These are phyloP conservation scores for Pisolithus albus DNA, from an alignment of 768 basidiomycete species.

Conservation along the genomic window DNA sequence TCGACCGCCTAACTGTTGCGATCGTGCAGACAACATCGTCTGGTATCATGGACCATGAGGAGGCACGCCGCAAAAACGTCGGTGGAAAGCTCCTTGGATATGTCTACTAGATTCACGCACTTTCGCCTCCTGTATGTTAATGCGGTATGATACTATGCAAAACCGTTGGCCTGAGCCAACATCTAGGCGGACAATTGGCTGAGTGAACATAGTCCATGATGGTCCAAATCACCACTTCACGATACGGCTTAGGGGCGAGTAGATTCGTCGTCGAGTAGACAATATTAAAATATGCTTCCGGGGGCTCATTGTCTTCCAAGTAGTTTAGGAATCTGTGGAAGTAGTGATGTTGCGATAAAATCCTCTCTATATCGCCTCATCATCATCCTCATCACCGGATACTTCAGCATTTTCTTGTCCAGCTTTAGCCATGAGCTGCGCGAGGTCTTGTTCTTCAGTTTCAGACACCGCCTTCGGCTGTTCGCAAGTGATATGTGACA, in stretches of 20 bases:
- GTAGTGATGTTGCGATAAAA: no score
- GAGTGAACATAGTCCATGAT: no score
- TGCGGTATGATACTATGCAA: neutral
- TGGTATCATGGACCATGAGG: slow-evolving; percentile 98
- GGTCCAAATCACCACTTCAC: no score
- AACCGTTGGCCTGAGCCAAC: neutral
- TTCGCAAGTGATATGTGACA: neutral
- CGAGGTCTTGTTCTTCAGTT: slow-evolving; percentile 95
- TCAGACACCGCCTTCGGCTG: slow-evolving; percentile 98
- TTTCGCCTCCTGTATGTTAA: neutral
- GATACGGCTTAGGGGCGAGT: no score
- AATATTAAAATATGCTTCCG: no score
- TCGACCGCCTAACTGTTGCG: neutral
- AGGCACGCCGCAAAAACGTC: slow-evolving; percentile 96
- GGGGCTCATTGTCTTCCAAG: no score
- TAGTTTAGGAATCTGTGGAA: no score
- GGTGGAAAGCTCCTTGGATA: slow-evolving; percentile 94
- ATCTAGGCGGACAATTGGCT: no score
- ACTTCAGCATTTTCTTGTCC: slow-evolving; percentile 94
- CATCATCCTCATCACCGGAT: slow-evolving; percentile 88
- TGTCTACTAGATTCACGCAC: slow-evolving; percentile 59
- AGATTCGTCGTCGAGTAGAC: no score
- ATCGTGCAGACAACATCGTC: slow-evolving; percentile 80
- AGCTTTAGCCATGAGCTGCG: slow-evolving; percentile 93
- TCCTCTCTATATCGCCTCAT: slow-evolving; percentile 35